Percentiles rank a stretch among this genome's conserved stretches.
phyloP scores from a whole-genome alignment of 371 early-diverging fungal species.

The Zancudomyces culisetae region DNA sequence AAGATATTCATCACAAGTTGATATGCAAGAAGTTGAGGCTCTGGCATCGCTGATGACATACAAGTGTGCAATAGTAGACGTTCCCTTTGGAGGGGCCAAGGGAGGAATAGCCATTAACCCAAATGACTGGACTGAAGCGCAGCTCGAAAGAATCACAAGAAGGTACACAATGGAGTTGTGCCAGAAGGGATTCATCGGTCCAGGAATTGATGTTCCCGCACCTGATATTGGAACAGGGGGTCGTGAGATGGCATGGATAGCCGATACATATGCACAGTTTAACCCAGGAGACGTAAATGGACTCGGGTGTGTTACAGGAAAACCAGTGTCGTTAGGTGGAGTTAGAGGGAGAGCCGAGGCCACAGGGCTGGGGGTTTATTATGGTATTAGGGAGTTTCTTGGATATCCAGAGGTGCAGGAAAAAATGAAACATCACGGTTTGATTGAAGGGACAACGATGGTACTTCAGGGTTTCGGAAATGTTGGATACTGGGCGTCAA shows the following conservation, averaged over 20 bases:
- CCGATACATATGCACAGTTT: constrained; percentile 79
- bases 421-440: constrained; percentile 45
- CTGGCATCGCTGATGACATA: constrained; percentile 56
- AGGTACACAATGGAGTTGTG: constrained; percentile 77
- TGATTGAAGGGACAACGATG: constrained; percentile 42
- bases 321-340: constrained; percentile 70
- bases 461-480: constrained; percentile 82
- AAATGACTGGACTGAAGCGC: constrained; percentile 47
- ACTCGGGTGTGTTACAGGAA: constrained; percentile 75
- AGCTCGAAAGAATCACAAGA: constrained; percentile 75
- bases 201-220: constrained; percentile 74
- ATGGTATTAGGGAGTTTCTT: constrained; percentile 69
- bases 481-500: constrained; percentile 76
- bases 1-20: constrained; percentile 60
- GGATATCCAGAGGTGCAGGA: constrained; percentile 58
- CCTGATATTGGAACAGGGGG: constrained; percentile 74
- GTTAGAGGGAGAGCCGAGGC: constrained; percentile 81
- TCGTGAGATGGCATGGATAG: constrained; percentile 84
- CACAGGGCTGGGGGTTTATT: constrained; percentile 75
- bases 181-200: constrained; percentile 78
- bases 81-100: constrained; percentile 71
- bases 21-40: constrained; percentile 67
- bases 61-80: constrained; percentile 84
- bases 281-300: constrained; percentile 64
- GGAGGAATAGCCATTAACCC: constrained; percentile 74